Conservation (phyloP, 768 basidiomycete genomes). For the Termitomyces sp. region DNA sequence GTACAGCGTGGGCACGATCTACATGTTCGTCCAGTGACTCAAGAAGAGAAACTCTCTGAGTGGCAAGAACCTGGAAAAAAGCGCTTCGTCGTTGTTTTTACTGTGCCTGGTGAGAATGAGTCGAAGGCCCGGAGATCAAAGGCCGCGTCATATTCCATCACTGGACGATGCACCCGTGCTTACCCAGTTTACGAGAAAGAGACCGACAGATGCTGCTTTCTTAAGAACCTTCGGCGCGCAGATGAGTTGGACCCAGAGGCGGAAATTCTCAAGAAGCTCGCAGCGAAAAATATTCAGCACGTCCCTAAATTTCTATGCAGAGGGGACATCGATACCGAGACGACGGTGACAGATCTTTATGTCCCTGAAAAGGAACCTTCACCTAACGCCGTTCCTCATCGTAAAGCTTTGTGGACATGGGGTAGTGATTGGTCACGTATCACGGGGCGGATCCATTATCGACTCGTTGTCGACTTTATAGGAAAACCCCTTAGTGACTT, state of each 20-base stretch:
- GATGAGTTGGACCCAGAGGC: slow-evolving; percentile 13
- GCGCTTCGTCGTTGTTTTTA: too few relatives aligned
- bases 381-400: too few relatives aligned
- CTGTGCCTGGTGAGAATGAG: slow-evolving; percentile 2
- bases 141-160: slow-evolving; percentile 6
- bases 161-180: slow-evolving; percentile 15
- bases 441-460: too few relatives aligned
- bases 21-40: slow-evolving; percentile 15
- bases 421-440: too few relatives aligned
- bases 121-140: background rate
- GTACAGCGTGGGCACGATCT: slow-evolving; percentile 23
- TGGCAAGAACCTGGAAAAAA: background rate
- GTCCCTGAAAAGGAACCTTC: background rate
- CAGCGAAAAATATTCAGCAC: slow-evolving; percentile 6
- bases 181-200: too few relatives aligned
- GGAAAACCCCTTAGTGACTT: too few relatives aligned
- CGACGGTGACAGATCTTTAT: too few relatives aligned
- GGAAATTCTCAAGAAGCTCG: slow-evolving; percentile 13
- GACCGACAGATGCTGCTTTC: slow-evolving; percentile 11
- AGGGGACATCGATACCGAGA: slow-evolving; percentile 22
- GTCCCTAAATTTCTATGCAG: slow-evolving; percentile 24
- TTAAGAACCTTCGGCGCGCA: slow-evolving; percentile 26
- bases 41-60: background rate
- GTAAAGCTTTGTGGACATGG: too few relatives aligned
- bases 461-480: too few relatives aligned